These are phyloP conservation scores for Fusarium poae DNA, from an alignment of 2,329 filamentous ascomycete species.

Conservation along the genomic window DNA sequence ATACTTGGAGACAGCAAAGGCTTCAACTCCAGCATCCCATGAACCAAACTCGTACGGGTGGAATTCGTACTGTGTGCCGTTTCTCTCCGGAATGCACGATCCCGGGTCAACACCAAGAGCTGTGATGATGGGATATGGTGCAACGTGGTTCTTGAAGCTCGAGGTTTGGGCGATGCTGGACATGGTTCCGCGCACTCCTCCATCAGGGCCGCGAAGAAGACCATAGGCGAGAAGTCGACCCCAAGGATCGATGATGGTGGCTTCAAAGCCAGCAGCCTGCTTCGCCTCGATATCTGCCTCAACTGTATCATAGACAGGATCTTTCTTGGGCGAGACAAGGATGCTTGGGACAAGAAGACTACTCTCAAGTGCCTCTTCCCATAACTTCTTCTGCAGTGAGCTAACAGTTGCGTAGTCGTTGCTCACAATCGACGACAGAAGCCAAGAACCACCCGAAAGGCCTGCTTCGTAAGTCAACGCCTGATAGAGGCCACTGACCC, in stretches of 20 bases:
- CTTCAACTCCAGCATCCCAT: conserved; percentile 9
- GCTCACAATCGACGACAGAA: conserved; percentile 1
- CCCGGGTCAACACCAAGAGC: conserved; percentile 12
- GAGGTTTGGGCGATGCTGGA: conserved; percentile 10
- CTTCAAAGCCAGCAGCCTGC: conserved; percentile 7
- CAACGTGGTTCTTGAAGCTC: conserved; percentile 1
- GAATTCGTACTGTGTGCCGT: conserved; percentile 15
- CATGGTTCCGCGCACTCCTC: conserved; percentile 1
- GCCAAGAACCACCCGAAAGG: conserved; percentile 13
- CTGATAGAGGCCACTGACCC: conserved; percentile 18
- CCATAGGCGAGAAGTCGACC: conserved; percentile 11
- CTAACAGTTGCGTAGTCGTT: conserved; percentile 11
- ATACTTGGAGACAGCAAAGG: conserved; percentile 10
- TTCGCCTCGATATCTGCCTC: conserved; percentile 12
- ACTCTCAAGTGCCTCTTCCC: conserved; percentile 9
- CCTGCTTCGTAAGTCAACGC: conserved; percentile 13
- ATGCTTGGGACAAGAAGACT: conserved; percentile 22
- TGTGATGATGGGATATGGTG: conserved; percentile 16
- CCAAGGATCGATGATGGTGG: conserved; percentile 21
- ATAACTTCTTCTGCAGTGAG: background rate
- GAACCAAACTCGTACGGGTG: conserved; percentile 16
- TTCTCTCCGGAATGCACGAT: conserved; percentile 6
- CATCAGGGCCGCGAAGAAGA: background rate
- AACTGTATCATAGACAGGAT: conserved; percentile 3
- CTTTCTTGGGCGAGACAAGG: conserved; percentile 1